phyloP scores from a whole-genome alignment of 2,329 filamentous ascomycete genomes.

The Colletotrichum neosansevieriae region DNA sequence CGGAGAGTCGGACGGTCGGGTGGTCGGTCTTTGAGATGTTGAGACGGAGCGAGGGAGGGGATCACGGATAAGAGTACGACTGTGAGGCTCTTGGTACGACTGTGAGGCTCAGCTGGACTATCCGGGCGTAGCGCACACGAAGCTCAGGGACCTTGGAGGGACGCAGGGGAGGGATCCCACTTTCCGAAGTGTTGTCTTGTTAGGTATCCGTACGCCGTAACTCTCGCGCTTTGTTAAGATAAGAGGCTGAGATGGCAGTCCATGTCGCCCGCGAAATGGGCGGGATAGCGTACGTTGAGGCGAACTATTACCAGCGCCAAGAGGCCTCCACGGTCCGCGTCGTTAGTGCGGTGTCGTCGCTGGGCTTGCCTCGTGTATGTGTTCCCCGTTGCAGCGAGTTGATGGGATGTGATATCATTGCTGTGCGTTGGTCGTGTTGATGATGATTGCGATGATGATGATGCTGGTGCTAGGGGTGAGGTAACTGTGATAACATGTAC shows the following conservation, averaged over 20 bases:
- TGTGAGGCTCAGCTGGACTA: constrained; percentile 32
- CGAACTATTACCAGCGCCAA: constrained; percentile 2
- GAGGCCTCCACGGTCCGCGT: constrained; percentile 20
- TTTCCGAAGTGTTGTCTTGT: background rate
- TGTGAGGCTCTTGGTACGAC: constrained; percentile 32
- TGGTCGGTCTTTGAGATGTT: background rate
- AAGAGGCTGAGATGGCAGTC: constrained; percentile 4
- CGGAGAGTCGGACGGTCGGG: background rate
- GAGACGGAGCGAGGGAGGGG: constrained; percentile 5
- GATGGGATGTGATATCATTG: constrained; percentile 36
- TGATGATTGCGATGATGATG: constrained; percentile 18
- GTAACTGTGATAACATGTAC: constrained; percentile 17
- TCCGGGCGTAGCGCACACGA: constrained; percentile 27
- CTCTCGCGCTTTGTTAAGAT: constrained; percentile 2
- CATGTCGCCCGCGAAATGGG: constrained; percentile 3
- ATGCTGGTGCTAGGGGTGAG: background rate
- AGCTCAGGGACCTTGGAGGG: background rate
- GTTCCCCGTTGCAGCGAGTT: background rate
- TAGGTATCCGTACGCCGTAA: background rate
- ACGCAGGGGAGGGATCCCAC: background rate
- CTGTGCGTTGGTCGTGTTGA: background rate
- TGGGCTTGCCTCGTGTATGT: background rate
- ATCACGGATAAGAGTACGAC: constrained; percentile 7
- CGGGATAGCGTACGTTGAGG: background rate
- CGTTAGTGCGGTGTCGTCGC: background rate